Evolutionary conservation across 2,329 filamentous ascomycete species (phyloP).

Genomic region (Teratosphaeriaceae sp.): DNA sequence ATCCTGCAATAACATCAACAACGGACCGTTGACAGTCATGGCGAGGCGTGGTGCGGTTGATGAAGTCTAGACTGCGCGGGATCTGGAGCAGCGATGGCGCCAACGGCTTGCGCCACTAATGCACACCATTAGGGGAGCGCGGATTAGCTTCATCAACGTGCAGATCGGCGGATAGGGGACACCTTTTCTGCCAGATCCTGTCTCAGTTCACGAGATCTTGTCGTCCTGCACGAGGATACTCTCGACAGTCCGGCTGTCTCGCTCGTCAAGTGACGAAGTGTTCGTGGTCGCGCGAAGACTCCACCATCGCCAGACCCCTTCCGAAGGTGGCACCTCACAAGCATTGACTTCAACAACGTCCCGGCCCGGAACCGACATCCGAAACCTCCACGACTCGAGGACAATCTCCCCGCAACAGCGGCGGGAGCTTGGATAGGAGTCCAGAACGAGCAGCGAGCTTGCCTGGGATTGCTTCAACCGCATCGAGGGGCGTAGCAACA

Average conservation of each 20-base stretch:
- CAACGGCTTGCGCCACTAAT: background rate
- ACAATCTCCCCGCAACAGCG: slow-evolving; percentile 1
- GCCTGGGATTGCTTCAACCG: too few relatives aligned
- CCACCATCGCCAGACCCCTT: too few relatives aligned
- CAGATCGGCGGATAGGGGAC: background rate
- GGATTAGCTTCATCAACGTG: background rate
- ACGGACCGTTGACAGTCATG: background rate
- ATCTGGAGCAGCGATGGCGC: background rate
- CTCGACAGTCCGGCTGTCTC: background rate
- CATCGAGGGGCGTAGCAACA: too few relatives aligned
- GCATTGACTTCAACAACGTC: background rate
- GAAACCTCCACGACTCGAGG: slow-evolving; percentile 3
- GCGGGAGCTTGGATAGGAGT: slow-evolving; percentile 2
- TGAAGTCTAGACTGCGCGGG: background rate
- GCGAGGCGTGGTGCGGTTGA: background rate
- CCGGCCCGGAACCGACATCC: background rate
- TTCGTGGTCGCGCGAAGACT: too few relatives aligned
- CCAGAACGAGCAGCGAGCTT: slow-evolving; percentile 1
- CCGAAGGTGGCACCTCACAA: background rate
- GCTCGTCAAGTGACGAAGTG: too few relatives aligned
- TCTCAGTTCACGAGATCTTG: background rate
- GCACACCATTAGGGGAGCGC: background rate
- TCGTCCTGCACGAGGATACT: background rate
- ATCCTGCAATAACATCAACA: slow-evolving; percentile 3
- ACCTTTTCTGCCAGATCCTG: background rate